Base-by-base conservation (phyloP, 2,329 filamentous ascomycete species). In the Purpureocillium lavendulum region DNA sequence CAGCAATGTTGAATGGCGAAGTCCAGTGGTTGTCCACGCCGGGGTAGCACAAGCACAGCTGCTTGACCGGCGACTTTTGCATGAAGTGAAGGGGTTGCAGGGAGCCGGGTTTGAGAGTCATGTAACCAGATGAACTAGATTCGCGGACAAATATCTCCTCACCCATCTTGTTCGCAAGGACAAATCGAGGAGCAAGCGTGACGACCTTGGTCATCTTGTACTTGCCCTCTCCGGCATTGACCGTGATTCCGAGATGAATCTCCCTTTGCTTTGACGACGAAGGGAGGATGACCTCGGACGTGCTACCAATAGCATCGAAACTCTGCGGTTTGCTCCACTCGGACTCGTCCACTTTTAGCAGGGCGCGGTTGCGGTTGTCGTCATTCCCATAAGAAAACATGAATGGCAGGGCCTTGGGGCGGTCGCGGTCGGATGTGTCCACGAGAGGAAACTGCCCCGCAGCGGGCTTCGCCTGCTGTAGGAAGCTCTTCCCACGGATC, bases 171-270 rank as follows among this genome's bases (percentile, higher is more conserved):
- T 96, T 98, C 60, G 95, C 89, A 48, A 98, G 70, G 39, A 98
- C 83, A 55, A 95, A 98, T 17, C 92, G 79, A 18, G 94, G 92
- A 0, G 92, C 82, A 31, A 98, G 76, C 1, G 89, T 96, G 18
- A 98, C 86, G 11, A 96, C 84, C 65, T 95, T 97, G 14, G 87
- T 94, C 69, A 98, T 71, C 61, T 95, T 97, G 69, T 97, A 98
- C 63, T 98, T 98, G 53, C 92, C 92, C 54, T 95, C 84, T 10
- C 92, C 92, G 42, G 94, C 84, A 42, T 86, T 80, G 24, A 98
- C 82, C 2, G 83, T 90, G 36, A 98, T 80, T 35, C 92, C 92
- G 7, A 94, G 74, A 53, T 97, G 88, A 53, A 97, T 89, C 59
- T 98, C 92, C 3, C 82, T 82, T 41, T 71, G 74, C 33, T 77